phyloP scores from a whole-genome alignment of 768 basidiomycete species.

The Boletus rubroflammeus region DNA sequence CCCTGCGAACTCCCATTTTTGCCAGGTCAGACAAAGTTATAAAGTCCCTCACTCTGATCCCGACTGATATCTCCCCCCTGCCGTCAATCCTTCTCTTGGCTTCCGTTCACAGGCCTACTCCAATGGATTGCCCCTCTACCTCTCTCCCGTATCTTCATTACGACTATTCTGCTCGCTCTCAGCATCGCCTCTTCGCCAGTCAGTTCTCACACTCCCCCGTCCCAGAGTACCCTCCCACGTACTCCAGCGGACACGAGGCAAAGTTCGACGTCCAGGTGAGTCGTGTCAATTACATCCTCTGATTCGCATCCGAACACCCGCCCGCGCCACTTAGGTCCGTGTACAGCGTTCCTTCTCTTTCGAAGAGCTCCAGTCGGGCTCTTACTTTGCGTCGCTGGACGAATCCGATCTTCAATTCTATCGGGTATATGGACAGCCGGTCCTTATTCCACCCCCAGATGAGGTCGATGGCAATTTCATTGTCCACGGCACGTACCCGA shows the following conservation, averaged over 20 bases:
- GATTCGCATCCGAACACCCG: background rate
- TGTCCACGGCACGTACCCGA: slow-evolving; percentile 9
- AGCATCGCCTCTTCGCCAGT: background rate
- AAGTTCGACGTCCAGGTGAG: slow-evolving; percentile 25
- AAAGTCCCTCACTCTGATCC: slow-evolving; percentile 20
- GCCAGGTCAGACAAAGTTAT: slow-evolving; percentile 30
- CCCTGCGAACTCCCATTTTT: slow-evolving; percentile 20
- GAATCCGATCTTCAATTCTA: slow-evolving; percentile 34
- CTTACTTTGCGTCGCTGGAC: slow-evolving; percentile 29
- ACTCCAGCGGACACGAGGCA: slow-evolving; percentile 9
- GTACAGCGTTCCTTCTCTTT: slow-evolving; percentile 33
- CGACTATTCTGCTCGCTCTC: background rate
- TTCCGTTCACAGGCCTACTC: slow-evolving; percentile 3
- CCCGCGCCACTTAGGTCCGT: slow-evolving; percentile 18
- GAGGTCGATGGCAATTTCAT: slow-evolving; percentile 20
- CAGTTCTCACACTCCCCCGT: slow-evolving; percentile 1
- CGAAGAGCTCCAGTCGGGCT: slow-evolving; percentile 33
- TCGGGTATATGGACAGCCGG: slow-evolving; percentile 31
- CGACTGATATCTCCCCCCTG: slow-evolving; percentile 11
- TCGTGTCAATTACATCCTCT: background rate
- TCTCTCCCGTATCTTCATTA: background rate
- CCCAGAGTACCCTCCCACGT: slow-evolving; percentile 1
- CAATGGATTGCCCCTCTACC: slow-evolving; percentile 12
- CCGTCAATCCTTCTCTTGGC: slow-evolving; percentile 18
- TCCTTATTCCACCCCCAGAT: slow-evolving; percentile 27